Base-by-base conservation (phyloP, 2,329 filamentous ascomycete genomes). In the Microthyrium microscopicum region DNA sequence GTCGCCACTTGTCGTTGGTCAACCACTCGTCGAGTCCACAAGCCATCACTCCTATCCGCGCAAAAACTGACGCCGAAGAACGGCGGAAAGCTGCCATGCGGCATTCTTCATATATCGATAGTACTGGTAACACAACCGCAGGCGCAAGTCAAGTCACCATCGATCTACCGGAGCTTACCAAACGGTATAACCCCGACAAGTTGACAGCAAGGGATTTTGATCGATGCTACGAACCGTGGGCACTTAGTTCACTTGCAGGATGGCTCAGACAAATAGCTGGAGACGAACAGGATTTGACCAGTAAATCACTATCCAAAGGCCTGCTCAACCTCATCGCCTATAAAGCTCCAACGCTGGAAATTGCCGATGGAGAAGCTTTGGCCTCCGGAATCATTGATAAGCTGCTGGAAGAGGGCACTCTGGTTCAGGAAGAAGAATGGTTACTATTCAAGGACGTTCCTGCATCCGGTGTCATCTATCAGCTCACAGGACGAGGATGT, bases 281-380 rank as follows among this genome's bases (percentile, higher is more conserved):
- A 44, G 85, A 87, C 25, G 87, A 94, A 48, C 73, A 77, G 8
- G 84, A 98, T 53, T 60, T 98, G 29, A 84, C 79, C 50, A 72
- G 79, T 48, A 80, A 83, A 47, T 76, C 79, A 2, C 74, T 98
- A 33, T 77, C 83, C 38, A 85, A 95, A 44, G 85, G 82, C 3
- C 65, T 98, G 26, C 75, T 93, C 26, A 79, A 76, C 20, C 62
- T 98, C 5, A 95, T 98, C 52, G 92, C 82, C 2, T 71, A 81
- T 56, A 95, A 94, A 54, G 84, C 98, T 1, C 85, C 89, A 1
- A 98, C 84, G 1, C 94, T 98, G 83, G 95, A 98, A 46, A 87
- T 89, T 26, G 85, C 87, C 5, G 91, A 98, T 61, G 89, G 89
- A 1, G 89, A 98, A 52, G 77, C 76, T 1, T 63, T 98, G 33